These are phyloP conservation scores for Pleodorina starrii DNA, from an alignment of 139 green algal species.

Conservation along the genomic window DNA sequence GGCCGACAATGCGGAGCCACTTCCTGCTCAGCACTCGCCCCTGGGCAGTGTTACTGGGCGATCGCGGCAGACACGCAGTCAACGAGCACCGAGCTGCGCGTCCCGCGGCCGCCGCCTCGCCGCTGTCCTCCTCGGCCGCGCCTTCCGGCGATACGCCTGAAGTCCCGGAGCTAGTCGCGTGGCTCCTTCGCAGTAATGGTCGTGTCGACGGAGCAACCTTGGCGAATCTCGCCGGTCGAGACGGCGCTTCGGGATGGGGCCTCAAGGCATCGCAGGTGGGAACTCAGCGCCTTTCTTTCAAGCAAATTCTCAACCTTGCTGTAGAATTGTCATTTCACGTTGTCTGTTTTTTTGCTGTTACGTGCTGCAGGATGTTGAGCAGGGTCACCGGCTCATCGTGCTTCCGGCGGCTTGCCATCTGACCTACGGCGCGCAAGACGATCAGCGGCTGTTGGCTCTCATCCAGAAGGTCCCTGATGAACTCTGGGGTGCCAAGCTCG, in stretches of 20 bases:
- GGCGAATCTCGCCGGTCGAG: constrained; percentile 46
- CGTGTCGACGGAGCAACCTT: constrained; percentile 25
- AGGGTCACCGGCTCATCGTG: constrained; percentile 46
- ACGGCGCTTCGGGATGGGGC: constrained; percentile 53
- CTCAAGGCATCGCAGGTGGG: constrained; percentile 30
- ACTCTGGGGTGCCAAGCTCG: constrained; percentile 83
- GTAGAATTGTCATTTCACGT: background rate
- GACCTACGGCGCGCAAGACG: constrained; percentile 70
- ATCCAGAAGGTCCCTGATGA: constrained; percentile 80
- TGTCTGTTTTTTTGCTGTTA: too few relatives aligned
- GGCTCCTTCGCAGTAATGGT: constrained; percentile 34
- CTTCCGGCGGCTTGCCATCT: constrained; percentile 70
- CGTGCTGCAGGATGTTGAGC: constrained; percentile 4
- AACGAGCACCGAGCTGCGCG: background rate
- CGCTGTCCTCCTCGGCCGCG: background rate
- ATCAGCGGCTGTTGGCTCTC: constrained; percentile 70
- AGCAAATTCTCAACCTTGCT: background rate
- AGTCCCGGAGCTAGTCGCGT: constrained; percentile 19
- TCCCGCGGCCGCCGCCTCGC: background rate
- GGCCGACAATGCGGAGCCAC: background rate
- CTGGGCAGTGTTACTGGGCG: background rate
- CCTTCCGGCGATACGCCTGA: background rate
- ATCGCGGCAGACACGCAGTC: background rate
- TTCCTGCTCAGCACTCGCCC: background rate
- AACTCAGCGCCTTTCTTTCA: background rate